Evolutionary conservation across 2,329 filamentous ascomycete species (phyloP).

Genomic region (Torrubiella hemipterigena): DNA sequence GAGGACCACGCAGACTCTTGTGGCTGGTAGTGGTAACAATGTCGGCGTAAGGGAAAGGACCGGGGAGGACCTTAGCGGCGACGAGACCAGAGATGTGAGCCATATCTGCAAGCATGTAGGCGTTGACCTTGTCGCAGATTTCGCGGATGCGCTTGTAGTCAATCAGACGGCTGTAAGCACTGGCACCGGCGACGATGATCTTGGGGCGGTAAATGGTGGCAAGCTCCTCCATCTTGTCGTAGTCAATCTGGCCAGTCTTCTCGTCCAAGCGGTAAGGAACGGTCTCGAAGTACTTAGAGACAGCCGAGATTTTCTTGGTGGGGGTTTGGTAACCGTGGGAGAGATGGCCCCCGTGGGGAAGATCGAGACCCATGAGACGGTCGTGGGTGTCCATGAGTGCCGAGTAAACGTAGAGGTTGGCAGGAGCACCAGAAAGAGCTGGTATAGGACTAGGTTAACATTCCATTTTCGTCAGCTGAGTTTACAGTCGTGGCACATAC

Average conservation of each 20-base stretch:
- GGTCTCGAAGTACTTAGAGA: conserved; percentile 98
- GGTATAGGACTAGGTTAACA: too few relatives aligned
- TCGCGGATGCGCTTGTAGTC: conserved; percentile 89
- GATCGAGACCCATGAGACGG: conserved; percentile 89
- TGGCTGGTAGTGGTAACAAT: conserved; percentile 97
- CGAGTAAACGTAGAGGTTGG: conserved; percentile 89
- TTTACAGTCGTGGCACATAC: conserved; percentile 31
- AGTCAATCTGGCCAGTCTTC: conserved; percentile 87
- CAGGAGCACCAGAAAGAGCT: conserved; percentile 65
- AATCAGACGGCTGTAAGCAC: conserved; percentile 89
- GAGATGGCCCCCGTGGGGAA: conserved; percentile 91
- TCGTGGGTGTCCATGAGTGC: conserved; percentile 88
- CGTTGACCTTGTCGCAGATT: conserved; percentile 81
- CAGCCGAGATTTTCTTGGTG: conserved; percentile 87
- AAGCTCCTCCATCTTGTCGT: conserved; percentile 77
- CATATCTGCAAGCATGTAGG: conserved; percentile 92
- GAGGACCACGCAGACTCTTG: conserved; percentile 89
- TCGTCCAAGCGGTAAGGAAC: conserved; percentile 89
- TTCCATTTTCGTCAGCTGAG: neutral
- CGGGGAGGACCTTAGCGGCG: conserved; percentile 80
- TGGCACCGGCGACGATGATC: conserved; percentile 88
- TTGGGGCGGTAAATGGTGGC: conserved; percentile 88
- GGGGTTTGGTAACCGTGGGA: conserved; percentile 97
- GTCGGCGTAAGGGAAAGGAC: conserved; percentile 81
- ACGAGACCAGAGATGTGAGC: conserved; percentile 94